A percentile compares a stretch with the other conserved stretches of the same genome.
Evolutionary conservation across 192 early-diverging fungal species (phyloP).

Genomic region (Funneliformis geosporum): DNA sequence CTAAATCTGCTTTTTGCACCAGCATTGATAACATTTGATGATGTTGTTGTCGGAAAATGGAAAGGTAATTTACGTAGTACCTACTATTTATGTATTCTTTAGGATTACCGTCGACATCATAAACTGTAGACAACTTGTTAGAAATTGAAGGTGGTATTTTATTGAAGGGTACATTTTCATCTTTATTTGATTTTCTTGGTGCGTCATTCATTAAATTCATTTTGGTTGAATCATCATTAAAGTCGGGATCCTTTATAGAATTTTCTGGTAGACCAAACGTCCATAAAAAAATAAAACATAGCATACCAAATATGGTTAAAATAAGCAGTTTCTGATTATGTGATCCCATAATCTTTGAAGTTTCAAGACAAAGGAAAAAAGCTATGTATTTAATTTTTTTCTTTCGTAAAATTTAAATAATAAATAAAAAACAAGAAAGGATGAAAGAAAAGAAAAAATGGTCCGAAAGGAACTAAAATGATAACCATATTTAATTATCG

Average conservation of each 20-base stretch:
- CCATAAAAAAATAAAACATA: background rate
- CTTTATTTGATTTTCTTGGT: too few relatives aligned
- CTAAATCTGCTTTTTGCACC: slow-evolving; percentile 29
- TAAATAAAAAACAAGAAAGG: too few relatives aligned
- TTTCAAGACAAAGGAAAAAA: too few relatives aligned
- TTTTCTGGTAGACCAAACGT: background rate
- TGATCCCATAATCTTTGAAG: background rate
- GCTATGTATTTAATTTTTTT: too few relatives aligned
- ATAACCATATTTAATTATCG: too few relatives aligned
- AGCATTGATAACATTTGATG: background rate
- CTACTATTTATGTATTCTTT: background rate
- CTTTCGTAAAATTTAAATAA: too few relatives aligned
- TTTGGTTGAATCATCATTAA: too few relatives aligned
- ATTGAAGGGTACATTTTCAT: too few relatives aligned
- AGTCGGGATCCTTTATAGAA: background rate
- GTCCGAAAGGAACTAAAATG: too few relatives aligned
- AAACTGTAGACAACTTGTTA: background rate
- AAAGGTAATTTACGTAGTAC: background rate
- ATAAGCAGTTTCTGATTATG: background rate
- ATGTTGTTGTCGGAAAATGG: background rate
- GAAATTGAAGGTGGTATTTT: too few relatives aligned
- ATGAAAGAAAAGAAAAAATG: too few relatives aligned
- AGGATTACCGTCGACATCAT: background rate
- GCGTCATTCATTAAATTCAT: too few relatives aligned
- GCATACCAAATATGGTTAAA: background rate